A percentile compares a stretch with the other conserved stretches of the same genome.
phyloP scores from a whole-genome alignment of 1,284 basidiomycete species.

The Trichosporon ovoides region DNA sequence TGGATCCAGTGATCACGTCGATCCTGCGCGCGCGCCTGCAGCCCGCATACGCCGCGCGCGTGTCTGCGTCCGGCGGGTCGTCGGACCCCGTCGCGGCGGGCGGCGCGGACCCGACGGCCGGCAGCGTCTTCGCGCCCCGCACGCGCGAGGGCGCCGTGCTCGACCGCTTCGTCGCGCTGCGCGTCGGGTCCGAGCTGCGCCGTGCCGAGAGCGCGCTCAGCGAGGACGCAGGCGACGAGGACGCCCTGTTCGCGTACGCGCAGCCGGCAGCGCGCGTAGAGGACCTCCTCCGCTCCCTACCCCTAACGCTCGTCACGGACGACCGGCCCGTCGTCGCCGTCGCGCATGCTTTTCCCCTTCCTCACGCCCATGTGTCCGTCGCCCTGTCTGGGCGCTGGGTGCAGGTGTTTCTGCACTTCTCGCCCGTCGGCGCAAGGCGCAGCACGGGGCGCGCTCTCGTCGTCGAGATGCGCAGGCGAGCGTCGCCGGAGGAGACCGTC shows the following conservation, averaged over 20 bases:
- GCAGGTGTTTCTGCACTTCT: constrained; percentile 26
- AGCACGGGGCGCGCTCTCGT: constrained; percentile 25
- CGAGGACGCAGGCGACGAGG: constrained; percentile 32
- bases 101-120: not conserved
- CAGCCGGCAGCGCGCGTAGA: constrained; percentile 40
- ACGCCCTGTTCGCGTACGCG: constrained; percentile 24
- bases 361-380: constrained; percentile 28
- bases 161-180: constrained; percentile 40
- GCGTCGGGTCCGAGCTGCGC: constrained; percentile 23
- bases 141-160: constrained; percentile 38
- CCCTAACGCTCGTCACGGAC: constrained; percentile 20
- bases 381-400: constrained; percentile 35
- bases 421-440: constrained; percentile 15
- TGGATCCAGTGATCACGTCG: constrained; percentile 28
- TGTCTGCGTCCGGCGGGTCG: constrained; percentile 25
- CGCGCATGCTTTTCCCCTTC: constrained; percentile 25
- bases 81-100: constrained; percentile 31
- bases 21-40: constrained; percentile 31
- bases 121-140: constrained; percentile 30
- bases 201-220: constrained; percentile 31
- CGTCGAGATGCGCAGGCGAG: constrained; percentile 30
- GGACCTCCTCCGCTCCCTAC: constrained; percentile 35
- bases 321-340: not conserved
- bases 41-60: constrained; percentile 20
- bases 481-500: constrained; percentile 26